Evolutionary conservation across 371 early-diverging fungal species (phyloP), one percentile per base, ranked within the genome.

Genomic region (Lichtheimia ramosa): DNA sequence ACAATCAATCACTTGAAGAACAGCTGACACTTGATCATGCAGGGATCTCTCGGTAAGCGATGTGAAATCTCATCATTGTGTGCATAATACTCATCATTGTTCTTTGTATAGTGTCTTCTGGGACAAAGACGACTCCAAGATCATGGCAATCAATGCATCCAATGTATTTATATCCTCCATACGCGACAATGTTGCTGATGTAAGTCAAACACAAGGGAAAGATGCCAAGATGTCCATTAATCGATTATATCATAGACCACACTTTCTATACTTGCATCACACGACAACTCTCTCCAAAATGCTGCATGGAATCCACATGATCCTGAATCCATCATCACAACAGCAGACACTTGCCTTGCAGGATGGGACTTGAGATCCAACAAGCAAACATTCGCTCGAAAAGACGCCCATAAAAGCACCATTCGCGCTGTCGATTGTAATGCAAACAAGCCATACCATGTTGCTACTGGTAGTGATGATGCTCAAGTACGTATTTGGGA

Each of bases 381-480:
- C 18, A 71, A 81, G 27, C 65, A 69, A 2, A 70, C 79, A 18
- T 83, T 83, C 50, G 49, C 61, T 12, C 77, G 78, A 27, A 56
- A 58, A n/a, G 58, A 77, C 3, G 90, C 92, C 7, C 93, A 95
- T 62, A 68, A 79, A 16, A 78, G 81, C 25, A 77, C 80, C 16
- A 77, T 93, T 14, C 83, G 89, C n/a, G 84, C 84, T 6, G 58
- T 95, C 1, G 95, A 94, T 68, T 89, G 80, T 62, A 96, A 96
- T 64, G 89, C 92, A 8, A 94, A 95, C 66, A 81, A 87, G 50
- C 92, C 93, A 1, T 79, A 93, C 63, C 84, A 87, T 51, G 56
- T 95, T 15, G 93, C 82, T 0, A 89, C 95, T 0, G 92, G 89
- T 18, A 94, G 94, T 7, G 89, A 94, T 65, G 97, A 96, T 77